phyloP scores from a whole-genome alignment of 352 stramenopile species.

The Globisporangium parvum region DNA sequence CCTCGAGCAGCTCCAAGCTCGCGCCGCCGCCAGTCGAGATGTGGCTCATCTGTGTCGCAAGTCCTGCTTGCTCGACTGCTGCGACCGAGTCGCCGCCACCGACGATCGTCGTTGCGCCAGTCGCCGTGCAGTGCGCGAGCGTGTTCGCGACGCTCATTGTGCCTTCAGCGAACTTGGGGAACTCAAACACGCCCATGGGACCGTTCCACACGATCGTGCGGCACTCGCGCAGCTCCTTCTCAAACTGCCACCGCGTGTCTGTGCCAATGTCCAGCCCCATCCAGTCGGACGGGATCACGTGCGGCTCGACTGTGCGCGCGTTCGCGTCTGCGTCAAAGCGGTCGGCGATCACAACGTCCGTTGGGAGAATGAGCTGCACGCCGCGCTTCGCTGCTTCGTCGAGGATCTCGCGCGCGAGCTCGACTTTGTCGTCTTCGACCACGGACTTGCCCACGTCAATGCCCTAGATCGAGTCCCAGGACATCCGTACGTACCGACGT shows the following conservation, averaged over 20 bases:
- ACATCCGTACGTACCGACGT: background rate
- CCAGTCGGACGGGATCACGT: constrained; percentile 94
- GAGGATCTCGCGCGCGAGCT: constrained; percentile 91
- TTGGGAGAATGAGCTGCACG: constrained; percentile 88
- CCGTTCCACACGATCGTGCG: constrained; percentile 93
- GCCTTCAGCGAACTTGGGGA: constrained; percentile 93
- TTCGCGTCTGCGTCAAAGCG: constrained; percentile 69
- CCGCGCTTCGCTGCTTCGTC: constrained; percentile 82
- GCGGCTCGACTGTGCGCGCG: constrained; percentile 45
- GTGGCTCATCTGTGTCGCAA: constrained; percentile 93
- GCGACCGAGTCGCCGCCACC: constrained; percentile 96
- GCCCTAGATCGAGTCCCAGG: constrained; percentile 36
- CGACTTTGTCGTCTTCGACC: constrained; percentile 93
- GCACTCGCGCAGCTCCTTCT: constrained; percentile 87
- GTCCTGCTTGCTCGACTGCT: constrained; percentile 90
- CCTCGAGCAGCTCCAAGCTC: constrained; percentile 97
- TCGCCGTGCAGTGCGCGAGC: constrained; percentile 84
- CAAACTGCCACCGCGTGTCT: constrained; percentile 50
- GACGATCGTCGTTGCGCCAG: constrained; percentile 85
- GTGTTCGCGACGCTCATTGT: constrained; percentile 91
- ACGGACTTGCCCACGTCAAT: constrained; percentile 93
- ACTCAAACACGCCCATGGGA: constrained; percentile 98
- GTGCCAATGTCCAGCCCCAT: constrained; percentile 91
- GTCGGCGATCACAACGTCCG: constrained; percentile 94
- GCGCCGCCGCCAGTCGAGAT: constrained; percentile 98